Evolutionary conservation across 2,329 filamentous ascomycete species (phyloP), one percentile per base, ranked within the genome.

Genomic region (Xylariaceae sp.): DNA sequence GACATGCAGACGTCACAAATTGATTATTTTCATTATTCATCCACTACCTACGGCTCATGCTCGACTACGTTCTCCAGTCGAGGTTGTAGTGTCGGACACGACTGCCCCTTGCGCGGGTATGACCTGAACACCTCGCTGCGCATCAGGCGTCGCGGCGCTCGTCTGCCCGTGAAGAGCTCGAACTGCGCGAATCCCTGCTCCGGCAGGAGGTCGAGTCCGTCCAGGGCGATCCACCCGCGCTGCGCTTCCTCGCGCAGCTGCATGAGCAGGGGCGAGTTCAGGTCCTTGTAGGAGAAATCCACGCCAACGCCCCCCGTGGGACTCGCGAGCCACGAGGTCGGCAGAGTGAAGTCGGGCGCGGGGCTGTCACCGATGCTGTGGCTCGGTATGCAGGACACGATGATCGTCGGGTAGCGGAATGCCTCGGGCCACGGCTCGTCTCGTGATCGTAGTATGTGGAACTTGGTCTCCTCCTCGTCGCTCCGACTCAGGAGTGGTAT

Each of bases 151-250:
- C 85, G 74, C 7, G 83, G 84, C 9, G 83, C 83, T 52, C 81
- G 74, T 38, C 83, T 72, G 0, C 85, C 86, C 0, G 86, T 89
- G 59, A 90, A 88, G 2, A 90, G 64, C 62, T 91, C 87, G 55
- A 90, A 91, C 54, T 90, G 86, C 1, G 86, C 85, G 62, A 87
- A 87, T 0, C 83, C 87, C 57, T 90, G 86, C 59, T 90, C 87
- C 0, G 84, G 84, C 12, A 91, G 63, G 35, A 89, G 72, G 52
- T 90, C 85, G 11, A 90, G 66, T 0, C 86, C 86, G 54, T 89
- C 84, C 62, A 89, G 78, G 15, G 85, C 73, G 0, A 89, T 81
- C 85, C 85, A 90, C 31, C 85, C 74, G 49, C 74, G 68, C 41
- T 79, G 67, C 16, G 78, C 69, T 59, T 78, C 64, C 39, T 69